Conservation (phyloP, 352 stramenopile genomes). For the Phytophthora cactorum region DNA sequence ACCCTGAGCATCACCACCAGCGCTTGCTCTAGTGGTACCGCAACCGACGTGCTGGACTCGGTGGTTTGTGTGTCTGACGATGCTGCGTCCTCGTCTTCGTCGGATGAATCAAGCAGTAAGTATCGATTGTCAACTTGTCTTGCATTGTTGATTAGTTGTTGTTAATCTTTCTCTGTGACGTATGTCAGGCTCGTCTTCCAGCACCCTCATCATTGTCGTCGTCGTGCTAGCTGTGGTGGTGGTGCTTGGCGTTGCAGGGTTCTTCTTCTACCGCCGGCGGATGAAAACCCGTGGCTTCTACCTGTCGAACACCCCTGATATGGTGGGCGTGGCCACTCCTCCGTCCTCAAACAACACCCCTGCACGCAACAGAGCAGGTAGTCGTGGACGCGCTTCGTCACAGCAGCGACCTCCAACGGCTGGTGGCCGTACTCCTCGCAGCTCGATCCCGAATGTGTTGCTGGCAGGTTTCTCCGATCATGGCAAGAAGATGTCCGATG, state of each 20-base stretch:
- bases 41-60: conserved; percentile 54
- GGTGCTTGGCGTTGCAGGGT: conserved; percentile 50
- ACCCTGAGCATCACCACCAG: conserved; percentile 46
- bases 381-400: conserved; percentile 40
- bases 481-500: conserved; percentile 44
- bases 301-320: conserved; percentile 39
- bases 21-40: conserved; percentile 43
- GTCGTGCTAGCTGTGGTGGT: conserved; percentile 57
- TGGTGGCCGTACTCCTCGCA: conserved; percentile 33
- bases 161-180: conserved; percentile 6
- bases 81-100: conserved; percentile 10
- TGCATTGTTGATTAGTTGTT: not conserved
- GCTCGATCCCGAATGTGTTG: conserved; percentile 41
- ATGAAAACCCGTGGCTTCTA: conserved; percentile 48
- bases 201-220: conserved; percentile 58
- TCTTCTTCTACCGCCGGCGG: conserved; percentile 59
- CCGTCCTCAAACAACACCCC: conserved; percentile 39
- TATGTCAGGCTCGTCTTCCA: conserved; percentile 37
- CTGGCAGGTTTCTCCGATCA: conserved; percentile 39
- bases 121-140: not conserved
- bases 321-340: conserved; percentile 41
- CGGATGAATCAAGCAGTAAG: conserved; percentile 31
- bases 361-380: conserved; percentile 30
- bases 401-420: conserved; percentile 33
- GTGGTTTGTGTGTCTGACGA: conserved; percentile 58